These are phyloP conservation scores for Xylariales sp. DNA, from an alignment of 2,329 filamentous ascomycete genomes.

Conservation along the genomic window DNA sequence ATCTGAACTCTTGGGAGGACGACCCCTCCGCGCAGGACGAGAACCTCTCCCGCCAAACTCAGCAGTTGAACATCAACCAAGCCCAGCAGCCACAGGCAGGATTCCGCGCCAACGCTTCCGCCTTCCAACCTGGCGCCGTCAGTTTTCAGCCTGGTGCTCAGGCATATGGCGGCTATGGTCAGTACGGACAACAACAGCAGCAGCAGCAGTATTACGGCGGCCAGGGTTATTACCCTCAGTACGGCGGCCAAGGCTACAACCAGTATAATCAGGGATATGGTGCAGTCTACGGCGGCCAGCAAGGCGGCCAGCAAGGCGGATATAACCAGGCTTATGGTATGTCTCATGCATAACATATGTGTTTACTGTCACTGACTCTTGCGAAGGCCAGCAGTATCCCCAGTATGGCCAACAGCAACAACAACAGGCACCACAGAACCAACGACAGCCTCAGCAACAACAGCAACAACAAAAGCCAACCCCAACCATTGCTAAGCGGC, in stretches of 20 bases:
- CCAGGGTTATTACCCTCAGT: conserved; percentile 49
- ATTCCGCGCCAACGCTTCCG: conserved; percentile 43
- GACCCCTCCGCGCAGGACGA: conserved; percentile 75
- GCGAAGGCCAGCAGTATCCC: conserved; percentile 33
- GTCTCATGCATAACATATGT: conserved; percentile 1
- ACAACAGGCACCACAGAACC: conserved; percentile 36
- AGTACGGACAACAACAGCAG: conserved; percentile 50
- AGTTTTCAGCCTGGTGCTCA: conserved; percentile 74
- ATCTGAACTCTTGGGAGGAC: conserved; percentile 94
- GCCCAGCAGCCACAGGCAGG: conserved; percentile 37
- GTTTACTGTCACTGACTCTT: conserved; percentile 15
- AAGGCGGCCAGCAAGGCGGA: conserved; percentile 37
- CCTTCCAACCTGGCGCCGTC: conserved; percentile 63
- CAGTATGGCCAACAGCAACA: conserved; percentile 52
- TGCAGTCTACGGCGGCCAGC: conserved; percentile 38
- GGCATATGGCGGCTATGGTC: conserved; percentile 51
- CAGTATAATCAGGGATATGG: conserved; percentile 47
- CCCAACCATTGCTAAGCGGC: conserved; percentile 61
- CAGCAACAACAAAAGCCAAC: conserved; percentile 29
- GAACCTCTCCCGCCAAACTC: conserved; percentile 70
- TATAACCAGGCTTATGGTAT: conserved; percentile 40
- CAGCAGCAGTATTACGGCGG: conserved; percentile 53
- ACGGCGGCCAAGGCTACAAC: conserved; percentile 32
- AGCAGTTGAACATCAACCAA: conserved; percentile 68
- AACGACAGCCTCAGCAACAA: conserved; percentile 34